phyloP scores from a whole-genome alignment of 2,329 filamentous ascomycete genomes.

The Colletotrichum camelliae region DNA sequence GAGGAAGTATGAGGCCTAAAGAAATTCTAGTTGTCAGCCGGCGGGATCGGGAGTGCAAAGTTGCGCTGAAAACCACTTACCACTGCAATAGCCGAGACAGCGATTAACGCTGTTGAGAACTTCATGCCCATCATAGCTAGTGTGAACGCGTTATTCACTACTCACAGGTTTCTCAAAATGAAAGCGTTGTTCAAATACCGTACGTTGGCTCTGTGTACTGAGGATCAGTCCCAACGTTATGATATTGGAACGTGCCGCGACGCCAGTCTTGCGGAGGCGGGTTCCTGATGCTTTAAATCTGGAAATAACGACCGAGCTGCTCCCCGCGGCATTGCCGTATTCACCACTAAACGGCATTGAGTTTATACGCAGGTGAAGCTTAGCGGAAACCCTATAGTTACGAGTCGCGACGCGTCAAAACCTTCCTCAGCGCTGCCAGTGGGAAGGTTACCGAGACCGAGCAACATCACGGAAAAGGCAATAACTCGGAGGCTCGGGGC shows the following conservation, averaged over 20 bases:
- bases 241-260: accelerated
- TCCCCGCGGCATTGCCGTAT: background rate
- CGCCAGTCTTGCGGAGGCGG: background rate
- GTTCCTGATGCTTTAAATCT: background rate
- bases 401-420: background rate
- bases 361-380: background rate
- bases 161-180: background rate
- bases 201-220: accelerated
- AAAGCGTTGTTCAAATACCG: background rate
- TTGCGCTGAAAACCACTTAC: background rate
- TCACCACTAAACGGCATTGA: background rate
- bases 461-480: background rate
- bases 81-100: background rate
- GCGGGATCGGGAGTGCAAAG: too few species aligned
- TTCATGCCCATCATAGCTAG: background rate
- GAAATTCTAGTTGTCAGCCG: background rate
- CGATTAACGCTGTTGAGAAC: background rate
- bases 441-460: background rate
- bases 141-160: background rate
- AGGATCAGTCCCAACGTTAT: background rate
- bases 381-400: background rate
- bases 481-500: background rate
- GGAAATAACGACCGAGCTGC: background rate
- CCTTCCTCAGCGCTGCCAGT: background rate
- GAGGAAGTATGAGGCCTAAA: background rate